Evolutionary conservation across 2,329 filamentous ascomycete genomes (phyloP).

Genomic region (Colletotrichum lini): DNA sequence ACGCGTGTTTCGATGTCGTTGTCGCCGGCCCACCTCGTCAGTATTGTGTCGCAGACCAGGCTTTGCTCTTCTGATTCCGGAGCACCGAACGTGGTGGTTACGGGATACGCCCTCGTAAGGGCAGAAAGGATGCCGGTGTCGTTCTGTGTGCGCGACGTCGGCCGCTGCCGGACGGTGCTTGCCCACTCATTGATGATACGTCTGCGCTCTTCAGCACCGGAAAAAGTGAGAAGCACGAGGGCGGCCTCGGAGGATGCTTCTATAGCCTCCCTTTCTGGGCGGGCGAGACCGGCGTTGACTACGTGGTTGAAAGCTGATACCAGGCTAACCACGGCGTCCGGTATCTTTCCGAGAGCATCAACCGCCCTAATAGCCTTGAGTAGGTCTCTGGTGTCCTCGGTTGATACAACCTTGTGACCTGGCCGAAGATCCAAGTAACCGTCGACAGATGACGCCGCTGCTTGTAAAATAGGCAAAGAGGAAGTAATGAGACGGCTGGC

Average conservation of each 20-base stretch:
- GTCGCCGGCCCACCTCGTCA: conserved; percentile 68
- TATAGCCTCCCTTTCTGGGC: conserved; percentile 66
- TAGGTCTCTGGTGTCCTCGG: conserved; percentile 30
- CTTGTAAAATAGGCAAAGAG: conserved; percentile 62
- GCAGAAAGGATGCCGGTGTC: conserved; percentile 69
- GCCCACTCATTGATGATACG: conserved; percentile 63
- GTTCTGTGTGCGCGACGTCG: conserved; percentile 53
- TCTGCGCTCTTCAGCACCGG: conserved; percentile 53
- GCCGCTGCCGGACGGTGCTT: conserved; percentile 54
- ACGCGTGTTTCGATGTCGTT: conserved; percentile 66
- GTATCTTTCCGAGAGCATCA: conserved; percentile 26
- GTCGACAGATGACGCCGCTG: conserved; percentile 45
- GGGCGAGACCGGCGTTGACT: conserved; percentile 63
- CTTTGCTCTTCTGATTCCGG: conserved; percentile 43
- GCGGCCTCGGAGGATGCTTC: conserved; percentile 66
- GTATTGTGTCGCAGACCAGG: conserved; percentile 61
- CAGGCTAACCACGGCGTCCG: conserved; percentile 44
- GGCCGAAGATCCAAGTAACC: conserved; percentile 5
- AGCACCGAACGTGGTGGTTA: conserved; percentile 46
- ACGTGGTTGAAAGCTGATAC: conserved; percentile 49
- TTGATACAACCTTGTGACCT: conserved; percentile 44
- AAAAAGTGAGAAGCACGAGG: conserved; percentile 64
- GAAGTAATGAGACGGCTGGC: conserved; percentile 71
- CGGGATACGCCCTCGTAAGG: conserved; percentile 64
- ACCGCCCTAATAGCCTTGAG: conserved; percentile 22